Base-by-base conservation (phyloP, 2,329 filamentous ascomycete genomes). In the Apiospora phragmitis region DNA sequence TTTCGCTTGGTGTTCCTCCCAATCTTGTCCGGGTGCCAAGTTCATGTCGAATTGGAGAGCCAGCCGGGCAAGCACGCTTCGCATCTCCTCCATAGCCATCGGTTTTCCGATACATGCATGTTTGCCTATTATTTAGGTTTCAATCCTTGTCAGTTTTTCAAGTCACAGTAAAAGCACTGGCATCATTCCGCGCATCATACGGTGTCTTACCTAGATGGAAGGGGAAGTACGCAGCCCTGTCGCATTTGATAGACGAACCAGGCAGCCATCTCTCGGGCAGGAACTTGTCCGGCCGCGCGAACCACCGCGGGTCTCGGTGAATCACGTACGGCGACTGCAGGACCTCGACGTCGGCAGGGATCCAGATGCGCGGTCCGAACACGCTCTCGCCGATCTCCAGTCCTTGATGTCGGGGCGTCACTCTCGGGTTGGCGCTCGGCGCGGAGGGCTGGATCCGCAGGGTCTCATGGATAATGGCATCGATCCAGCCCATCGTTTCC, bases 61-160 rank as follows among this genome's bases (percentile, higher is more conserved):
- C 14, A 69, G 41, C 24, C 70, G 68, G 35, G 65, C 68, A 41
- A 71, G n/a, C 32, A 71, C 47, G 49, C 70, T 71, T 26, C 70
- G 68, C 68, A 71, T 18, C 35, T 71, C 70, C 4, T 67, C 59
- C 68, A 71, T 41, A 5, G 70, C 70, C 47, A 71, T 65, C 6
- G 70, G 62, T n/a, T 69, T 71, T 4, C 70, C 70, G 38, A 71
- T 68, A 26, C 70, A 71, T 7, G 65, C 70, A 45, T 71, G 70
- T 62, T 71, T 71, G 7, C 70, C 70, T 71, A 21, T 29, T 3
- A n/a, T 35, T 21, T 29, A 1, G 24, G 42, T 16, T 24, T 16
- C 6, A 18, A 6, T 6, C 14, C 3, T 9, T n/a, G 55, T 62
- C 18, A 38, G 55, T 62, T 38, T 62, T 38, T 14, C 18, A 21